Evolutionary conservation across 108 stramenopile genomes (phyloP).

Genomic region (Conticribra weissflogii): DNA sequence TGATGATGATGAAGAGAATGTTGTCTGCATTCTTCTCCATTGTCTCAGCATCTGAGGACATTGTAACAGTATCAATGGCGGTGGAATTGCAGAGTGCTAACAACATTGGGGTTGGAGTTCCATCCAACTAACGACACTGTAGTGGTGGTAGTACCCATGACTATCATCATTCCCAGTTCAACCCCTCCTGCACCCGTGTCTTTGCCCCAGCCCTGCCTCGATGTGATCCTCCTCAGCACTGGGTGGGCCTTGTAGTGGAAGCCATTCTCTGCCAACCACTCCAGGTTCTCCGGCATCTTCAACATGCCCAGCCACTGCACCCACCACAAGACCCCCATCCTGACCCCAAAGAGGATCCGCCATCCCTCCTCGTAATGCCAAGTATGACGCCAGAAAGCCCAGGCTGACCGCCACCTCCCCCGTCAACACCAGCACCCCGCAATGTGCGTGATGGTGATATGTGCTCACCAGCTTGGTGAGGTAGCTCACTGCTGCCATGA

Average conservation of each 20-base stretch:
- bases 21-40: too few species aligned
- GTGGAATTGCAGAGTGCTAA: too few species aligned
- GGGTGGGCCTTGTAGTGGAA: constrained; percentile 52
- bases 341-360: constrained; percentile 58
- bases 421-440: constrained; percentile 46
- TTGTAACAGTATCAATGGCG: too few species aligned
- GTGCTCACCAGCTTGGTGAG: constrained; percentile 40
- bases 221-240: constrained; percentile 36
- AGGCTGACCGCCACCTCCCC: constrained; percentile 47
- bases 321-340: constrained; percentile 38
- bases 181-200: constrained; percentile 4
- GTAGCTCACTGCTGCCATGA: constrained; percentile 46
- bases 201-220: not conserved
- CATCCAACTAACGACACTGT: too few species aligned
- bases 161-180: too few species aligned
- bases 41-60: too few species aligned
- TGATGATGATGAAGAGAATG: too few species aligned
- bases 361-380: constrained; percentile 46
- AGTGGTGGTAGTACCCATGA: too few species aligned
- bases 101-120: too few species aligned
- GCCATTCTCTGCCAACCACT: constrained; percentile 51
- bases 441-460: constrained; percentile 34
- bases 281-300: constrained; percentile 58
- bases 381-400: constrained; percentile 42
- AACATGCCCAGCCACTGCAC: constrained; percentile 55